These are phyloP conservation scores for Xylaria sp. DNA, from an alignment of 2,329 filamentous ascomycete species.

Conservation along the genomic window DNA sequence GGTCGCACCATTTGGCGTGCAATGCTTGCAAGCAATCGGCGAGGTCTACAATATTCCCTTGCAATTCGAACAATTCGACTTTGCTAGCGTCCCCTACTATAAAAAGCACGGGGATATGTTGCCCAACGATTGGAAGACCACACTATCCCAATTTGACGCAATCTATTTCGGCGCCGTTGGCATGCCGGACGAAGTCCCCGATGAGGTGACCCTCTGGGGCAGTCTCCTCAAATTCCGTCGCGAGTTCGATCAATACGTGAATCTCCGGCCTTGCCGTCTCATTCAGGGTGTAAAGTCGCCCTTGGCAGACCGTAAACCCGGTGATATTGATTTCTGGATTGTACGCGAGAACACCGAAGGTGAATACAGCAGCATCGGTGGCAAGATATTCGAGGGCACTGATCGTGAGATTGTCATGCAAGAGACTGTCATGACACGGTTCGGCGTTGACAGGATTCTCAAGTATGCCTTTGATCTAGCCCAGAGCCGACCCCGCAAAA, in stretches of 20 bases:
- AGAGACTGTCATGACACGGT: constrained; percentile 68
- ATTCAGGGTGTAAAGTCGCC: constrained; percentile 27
- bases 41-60: constrained; percentile 62
- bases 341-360: constrained; percentile 72
- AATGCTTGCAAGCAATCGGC: constrained; percentile 64
- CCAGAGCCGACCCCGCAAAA: constrained; percentile 62
- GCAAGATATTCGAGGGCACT: constrained; percentile 66
- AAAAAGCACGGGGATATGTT: constrained; percentile 55
- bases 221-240: constrained; percentile 74
- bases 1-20: constrained; percentile 71
- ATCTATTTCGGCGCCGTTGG: constrained; percentile 76
- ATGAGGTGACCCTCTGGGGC: constrained; percentile 74
- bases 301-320: constrained; percentile 60
- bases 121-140: constrained; percentile 59
- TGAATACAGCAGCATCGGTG: constrained; percentile 71
- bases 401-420: constrained; percentile 69
- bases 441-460: constrained; percentile 67
- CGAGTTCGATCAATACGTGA: constrained; percentile 74
- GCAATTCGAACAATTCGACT: constrained; percentile 70
- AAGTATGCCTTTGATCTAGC: constrained; percentile 71
- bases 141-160: constrained; percentile 68
- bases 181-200: constrained; percentile 63
- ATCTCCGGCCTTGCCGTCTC: constrained; percentile 68
- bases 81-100: constrained; percentile 72
- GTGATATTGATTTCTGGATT: constrained; percentile 72